These are phyloP conservation scores for Aspergillus carbonarius DNA, from an alignment of 2,329 filamentous ascomycete species.

Conservation along the genomic window DNA sequence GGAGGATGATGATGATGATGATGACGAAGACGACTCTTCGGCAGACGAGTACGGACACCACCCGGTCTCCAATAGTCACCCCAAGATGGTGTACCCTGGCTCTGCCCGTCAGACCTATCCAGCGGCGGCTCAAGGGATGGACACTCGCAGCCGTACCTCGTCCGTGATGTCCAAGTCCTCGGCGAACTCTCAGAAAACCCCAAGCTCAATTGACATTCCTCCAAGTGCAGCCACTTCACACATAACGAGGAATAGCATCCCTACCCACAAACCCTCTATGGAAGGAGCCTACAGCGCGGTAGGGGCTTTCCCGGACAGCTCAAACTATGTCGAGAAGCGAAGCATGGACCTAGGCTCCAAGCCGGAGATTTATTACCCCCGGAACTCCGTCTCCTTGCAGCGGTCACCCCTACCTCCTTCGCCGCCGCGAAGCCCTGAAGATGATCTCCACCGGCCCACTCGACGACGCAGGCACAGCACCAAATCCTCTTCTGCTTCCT, in stretches of 20 bases:
- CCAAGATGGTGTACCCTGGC: constrained; percentile 9
- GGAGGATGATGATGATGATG: constrained; percentile 4
- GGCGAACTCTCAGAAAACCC: constrained; percentile 28
- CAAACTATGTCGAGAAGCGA: constrained; percentile 23
- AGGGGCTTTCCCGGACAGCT: constrained; percentile 19
- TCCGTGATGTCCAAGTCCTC: constrained; percentile 31
- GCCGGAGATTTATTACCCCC: constrained; percentile 35
- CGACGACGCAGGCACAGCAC: constrained; percentile 24
- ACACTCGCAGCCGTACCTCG: constrained; percentile 33
- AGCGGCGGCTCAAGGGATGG: constrained; percentile 5
- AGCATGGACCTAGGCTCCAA: constrained; percentile 31
- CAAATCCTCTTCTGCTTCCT: constrained; percentile 23
- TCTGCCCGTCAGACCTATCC: constrained; percentile 10
- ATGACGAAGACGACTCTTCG: constrained; percentile 21
- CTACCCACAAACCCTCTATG: constrained; percentile 22
- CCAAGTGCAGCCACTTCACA: constrained; percentile 28
- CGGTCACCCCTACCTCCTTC: constrained; percentile 32
- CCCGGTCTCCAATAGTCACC: background rate
- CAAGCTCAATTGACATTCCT: constrained; percentile 27
- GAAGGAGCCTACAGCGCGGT: constrained; percentile 18
- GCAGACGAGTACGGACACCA: constrained; percentile 18
- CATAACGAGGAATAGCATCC: constrained; percentile 24
- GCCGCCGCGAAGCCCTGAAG: constrained; percentile 35
- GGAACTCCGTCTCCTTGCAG: constrained; percentile 20
- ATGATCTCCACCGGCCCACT: constrained; percentile 23